phyloP scores from a whole-genome alignment of 768 basidiomycete genomes.

The Sporobolomyces roseus region DNA sequence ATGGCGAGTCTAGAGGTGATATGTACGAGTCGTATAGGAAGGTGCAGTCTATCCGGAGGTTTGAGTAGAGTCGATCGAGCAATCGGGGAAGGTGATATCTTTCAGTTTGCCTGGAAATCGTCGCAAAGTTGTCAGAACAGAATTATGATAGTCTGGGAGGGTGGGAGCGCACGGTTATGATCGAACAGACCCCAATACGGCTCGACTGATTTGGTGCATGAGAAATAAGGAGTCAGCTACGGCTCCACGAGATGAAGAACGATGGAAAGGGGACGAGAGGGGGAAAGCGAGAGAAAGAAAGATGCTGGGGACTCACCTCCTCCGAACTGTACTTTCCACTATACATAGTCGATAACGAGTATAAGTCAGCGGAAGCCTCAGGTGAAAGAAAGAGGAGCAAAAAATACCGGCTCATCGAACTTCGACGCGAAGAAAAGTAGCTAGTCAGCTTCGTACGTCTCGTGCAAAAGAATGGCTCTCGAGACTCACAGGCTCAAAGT shows the following conservation, averaged over 20 bases:
- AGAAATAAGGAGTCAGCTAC: too few species aligned
- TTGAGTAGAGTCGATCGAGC: constrained; percentile 46
- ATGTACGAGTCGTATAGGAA: neutral
- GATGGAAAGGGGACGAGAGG: too few species aligned
- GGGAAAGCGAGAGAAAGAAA: too few species aligned
- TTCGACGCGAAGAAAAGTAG: neutral
- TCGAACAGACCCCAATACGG: constrained; percentile 62
- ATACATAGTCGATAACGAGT: neutral
- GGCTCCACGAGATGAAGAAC: too few species aligned
- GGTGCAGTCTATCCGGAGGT: constrained; percentile 30
- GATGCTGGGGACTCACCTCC: too few species aligned
- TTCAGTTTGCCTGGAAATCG: constrained; percentile 56
- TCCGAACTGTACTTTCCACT: constrained; percentile 41
- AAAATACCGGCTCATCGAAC: constrained; percentile 37
- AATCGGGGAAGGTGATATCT: constrained; percentile 64
- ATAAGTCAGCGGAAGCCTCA: neutral
- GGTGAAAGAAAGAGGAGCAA: neutral
- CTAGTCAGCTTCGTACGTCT: neutral
- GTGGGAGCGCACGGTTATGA: constrained; percentile 49
- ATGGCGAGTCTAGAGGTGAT: neutral
- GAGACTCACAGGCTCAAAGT: constrained; percentile 54
- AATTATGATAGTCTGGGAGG: too few species aligned
- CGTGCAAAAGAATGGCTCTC: neutral
- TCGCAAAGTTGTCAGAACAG: too few species aligned
- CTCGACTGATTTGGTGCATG: too few species aligned